Evolutionary conservation across 2,329 filamentous ascomycete genomes (phyloP).

Genomic region (Trichoderma arundinaceum): DNA sequence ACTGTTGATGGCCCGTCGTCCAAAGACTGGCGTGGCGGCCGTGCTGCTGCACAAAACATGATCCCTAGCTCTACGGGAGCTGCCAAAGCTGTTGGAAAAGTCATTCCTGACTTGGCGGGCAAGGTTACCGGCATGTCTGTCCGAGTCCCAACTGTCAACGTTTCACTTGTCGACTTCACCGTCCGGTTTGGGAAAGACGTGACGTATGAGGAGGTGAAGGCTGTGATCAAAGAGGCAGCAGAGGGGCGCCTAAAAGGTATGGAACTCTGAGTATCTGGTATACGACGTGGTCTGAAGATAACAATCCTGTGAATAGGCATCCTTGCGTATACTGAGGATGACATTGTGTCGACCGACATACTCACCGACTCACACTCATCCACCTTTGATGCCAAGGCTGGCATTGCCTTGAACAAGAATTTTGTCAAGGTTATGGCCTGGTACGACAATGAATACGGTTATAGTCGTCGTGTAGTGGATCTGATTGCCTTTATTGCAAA

Average conservation of each 20-base stretch:
- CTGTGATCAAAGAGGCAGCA: background rate
- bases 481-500: conserved; percentile 3
- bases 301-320: background rate
- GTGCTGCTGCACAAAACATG: background rate
- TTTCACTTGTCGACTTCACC: background rate
- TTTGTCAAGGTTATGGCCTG: conserved; percentile 2
- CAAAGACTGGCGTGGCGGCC: background rate
- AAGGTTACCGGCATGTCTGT: background rate
- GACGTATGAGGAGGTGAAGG: background rate
- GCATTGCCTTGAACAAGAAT: background rate
- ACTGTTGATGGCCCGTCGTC: background rate
- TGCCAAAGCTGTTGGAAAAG: conserved; percentile 5
- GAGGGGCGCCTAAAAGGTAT: background rate
- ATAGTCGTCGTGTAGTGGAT: background rate
- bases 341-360: background rate
- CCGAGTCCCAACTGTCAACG: background rate
- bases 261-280: background rate
- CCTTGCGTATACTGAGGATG: background rate
- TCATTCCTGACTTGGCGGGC: conserved; percentile 1
- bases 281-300: background rate
- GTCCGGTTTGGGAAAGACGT: background rate
- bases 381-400: background rate
- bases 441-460: background rate
- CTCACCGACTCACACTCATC: background rate
- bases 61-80: background rate